Percentiles rank a stretch among this genome's conserved stretches.
These are phyloP conservation scores for Mycena kentingensis DNA, from an alignment of 768 basidiomycete species.

Conservation along the genomic window DNA sequence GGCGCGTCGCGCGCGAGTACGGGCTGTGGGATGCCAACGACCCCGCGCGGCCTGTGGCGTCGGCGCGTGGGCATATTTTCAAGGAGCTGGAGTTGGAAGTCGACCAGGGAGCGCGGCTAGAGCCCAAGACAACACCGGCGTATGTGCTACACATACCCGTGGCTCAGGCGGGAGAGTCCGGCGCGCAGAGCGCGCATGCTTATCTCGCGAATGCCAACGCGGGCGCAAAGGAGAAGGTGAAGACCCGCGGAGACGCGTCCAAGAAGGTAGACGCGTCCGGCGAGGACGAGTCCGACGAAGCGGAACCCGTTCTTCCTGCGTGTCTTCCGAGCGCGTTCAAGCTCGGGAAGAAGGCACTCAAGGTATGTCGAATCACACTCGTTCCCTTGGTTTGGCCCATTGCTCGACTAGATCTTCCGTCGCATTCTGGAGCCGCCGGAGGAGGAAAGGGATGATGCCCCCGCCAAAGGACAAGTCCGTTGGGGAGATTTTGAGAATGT, in stretches of 20 bases:
- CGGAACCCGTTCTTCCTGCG: conserved; percentile 15
- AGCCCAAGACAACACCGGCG: too few species aligned
- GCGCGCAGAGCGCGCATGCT: not conserved
- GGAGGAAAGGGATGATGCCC: not conserved
- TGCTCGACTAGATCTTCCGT: conserved; percentile 6
- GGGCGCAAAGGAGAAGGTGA: conserved; percentile 12
- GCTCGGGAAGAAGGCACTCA: conserved; percentile 16
- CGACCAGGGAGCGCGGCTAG: too few species aligned
- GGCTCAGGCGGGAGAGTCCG: not conserved
- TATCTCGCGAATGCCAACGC: conserved; percentile 4
- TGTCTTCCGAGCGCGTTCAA: conserved; percentile 17
- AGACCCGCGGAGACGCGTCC: not conserved
- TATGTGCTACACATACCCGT: not conserved
- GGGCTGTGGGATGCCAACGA: not conserved
- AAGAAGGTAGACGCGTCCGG: not conserved
- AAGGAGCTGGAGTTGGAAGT: too few species aligned
- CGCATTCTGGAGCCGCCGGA: conserved; percentile 15
- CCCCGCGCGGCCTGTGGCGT: too few species aligned
- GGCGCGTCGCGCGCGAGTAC: not conserved
- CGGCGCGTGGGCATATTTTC: too few species aligned
- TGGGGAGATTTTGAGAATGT: conserved; percentile 23
- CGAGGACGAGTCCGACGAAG: conserved; percentile 4
- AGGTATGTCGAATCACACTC: not conserved
- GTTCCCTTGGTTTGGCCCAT: not conserved
- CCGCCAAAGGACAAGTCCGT: conserved; percentile 16